phyloP scores from a whole-genome alignment of 345 rosid genomes.

The Eucalyptus cloeziana region DNA sequence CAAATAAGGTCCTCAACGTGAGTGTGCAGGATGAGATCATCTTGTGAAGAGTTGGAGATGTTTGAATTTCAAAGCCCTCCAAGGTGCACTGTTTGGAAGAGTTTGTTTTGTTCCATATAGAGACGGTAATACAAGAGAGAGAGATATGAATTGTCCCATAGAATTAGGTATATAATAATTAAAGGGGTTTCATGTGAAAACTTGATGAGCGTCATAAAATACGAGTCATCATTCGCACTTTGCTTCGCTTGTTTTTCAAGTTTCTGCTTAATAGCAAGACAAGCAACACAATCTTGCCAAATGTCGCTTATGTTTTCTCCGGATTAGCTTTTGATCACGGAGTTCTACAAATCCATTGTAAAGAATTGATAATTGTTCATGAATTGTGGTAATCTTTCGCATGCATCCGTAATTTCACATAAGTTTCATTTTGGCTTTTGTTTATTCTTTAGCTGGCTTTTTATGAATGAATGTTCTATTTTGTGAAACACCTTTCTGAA shows the following conservation, averaged over 20 bases:
- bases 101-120: neutral
- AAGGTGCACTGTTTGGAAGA: neutral
- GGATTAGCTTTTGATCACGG: neutral
- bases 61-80: neutral
- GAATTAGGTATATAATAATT: neutral
- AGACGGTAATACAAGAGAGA: neutral
- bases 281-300: neutral
- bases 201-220: neutral
- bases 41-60: constrained; percentile 10
- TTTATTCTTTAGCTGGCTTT: neutral
- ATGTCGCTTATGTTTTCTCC: neutral
- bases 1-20: constrained; percentile 44
- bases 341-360: neutral
- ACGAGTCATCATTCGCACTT: neutral
- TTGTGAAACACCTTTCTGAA: neutral
- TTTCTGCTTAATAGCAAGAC: neutral
- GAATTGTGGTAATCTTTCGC: neutral
- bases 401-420: neutral
- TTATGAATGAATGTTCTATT: neutral
- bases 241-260: neutral
- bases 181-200: neutral
- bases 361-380: neutral
- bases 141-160: neutral
- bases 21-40: constrained; percentile 75
- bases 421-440: neutral